Evolutionary conservation across 805 yeast genomes (phyloP).

Genomic region (Cyberlindnera samutprakarnensis): DNA sequence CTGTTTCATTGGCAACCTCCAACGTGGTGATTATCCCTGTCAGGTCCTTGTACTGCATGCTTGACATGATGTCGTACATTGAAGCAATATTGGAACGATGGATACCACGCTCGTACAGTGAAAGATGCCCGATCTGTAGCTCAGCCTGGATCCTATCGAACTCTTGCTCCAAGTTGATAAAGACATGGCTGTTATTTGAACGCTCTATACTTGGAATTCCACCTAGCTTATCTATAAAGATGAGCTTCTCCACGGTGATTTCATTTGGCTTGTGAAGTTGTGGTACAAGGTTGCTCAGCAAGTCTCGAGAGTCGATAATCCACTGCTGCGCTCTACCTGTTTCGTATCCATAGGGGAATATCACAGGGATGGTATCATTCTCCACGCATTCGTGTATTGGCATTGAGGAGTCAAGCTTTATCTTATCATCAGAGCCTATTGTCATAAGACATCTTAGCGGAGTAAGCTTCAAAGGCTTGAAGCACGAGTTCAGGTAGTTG

Average conservation of each 20-base stretch:
- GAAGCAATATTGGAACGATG: constrained; percentile 64
- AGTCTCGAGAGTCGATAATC: constrained; percentile 33
- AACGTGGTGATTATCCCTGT: constrained; percentile 90
- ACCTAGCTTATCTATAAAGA: constrained; percentile 74
- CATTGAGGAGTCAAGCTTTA: neutral
- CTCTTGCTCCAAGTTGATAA: constrained; percentile 80
- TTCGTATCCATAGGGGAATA: constrained; percentile 65
- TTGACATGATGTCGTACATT: constrained; percentile 49
- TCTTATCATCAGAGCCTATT: constrained; percentile 4
- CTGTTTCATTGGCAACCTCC: constrained; percentile 48
- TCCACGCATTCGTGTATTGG: neutral
- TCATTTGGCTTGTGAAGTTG: constrained; percentile 7
- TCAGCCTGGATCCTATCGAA: constrained; percentile 58
- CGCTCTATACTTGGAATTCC: constrained; percentile 90
- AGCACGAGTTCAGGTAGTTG: constrained; percentile 8
- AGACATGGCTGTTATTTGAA: constrained; percentile 75
- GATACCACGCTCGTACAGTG: constrained; percentile 35
- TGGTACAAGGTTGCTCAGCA: constrained; percentile 28
- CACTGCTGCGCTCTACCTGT: constrained; percentile 34
- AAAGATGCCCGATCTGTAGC: constrained; percentile 48
- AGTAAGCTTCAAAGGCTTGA: too few species aligned
- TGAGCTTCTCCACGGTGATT: constrained; percentile 66
- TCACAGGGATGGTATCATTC: constrained; percentile 29
- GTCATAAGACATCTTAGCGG: constrained; percentile 3
- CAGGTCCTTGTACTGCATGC: constrained; percentile 37